A percentile compares a stretch with the other conserved stretches of the same genome.
These are phyloP conservation scores for Backusella luteola DNA, from an alignment of 192 early-diverging fungal genomes.

Conservation along the genomic window DNA sequence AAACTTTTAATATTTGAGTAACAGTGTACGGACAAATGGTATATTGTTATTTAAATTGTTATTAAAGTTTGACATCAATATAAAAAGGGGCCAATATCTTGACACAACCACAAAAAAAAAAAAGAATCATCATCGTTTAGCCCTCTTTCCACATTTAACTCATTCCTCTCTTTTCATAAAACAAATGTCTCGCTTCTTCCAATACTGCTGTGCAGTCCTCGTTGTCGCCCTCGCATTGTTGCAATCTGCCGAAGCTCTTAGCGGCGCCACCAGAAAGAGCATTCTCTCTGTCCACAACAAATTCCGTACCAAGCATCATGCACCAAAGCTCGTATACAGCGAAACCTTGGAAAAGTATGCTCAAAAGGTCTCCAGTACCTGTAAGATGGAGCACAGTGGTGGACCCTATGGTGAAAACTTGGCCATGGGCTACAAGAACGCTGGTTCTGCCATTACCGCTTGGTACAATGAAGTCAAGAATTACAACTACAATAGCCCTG, in stretches of 20 bases:
- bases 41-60: not conserved
- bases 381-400: constrained; percentile 43
- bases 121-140: not conserved
- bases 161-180: not conserved
- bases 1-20: not conserved
- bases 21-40: not conserved
- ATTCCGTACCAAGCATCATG: constrained; percentile 37
- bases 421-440: constrained; percentile 37
- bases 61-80: not conserved
- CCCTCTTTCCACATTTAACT: not conserved
- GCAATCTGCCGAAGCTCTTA: not conserved
- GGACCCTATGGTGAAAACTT: constrained; percentile 45
- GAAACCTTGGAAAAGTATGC: constrained; percentile 35
- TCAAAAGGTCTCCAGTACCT: constrained; percentile 38
- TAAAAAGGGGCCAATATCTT: not conserved
- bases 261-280: not conserved
- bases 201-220: not conserved
- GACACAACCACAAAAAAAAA: not conserved
- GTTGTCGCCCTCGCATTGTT: not conserved
- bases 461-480: constrained; percentile 46
- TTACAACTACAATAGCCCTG: constrained; percentile 44
- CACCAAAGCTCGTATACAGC: constrained; percentile 41
- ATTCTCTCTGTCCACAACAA: constrained; percentile 43
- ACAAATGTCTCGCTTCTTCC: not conserved
- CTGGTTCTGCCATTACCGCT: constrained; percentile 25